phyloP scores from a whole-genome alignment of 2,329 filamentous ascomycete species.

The Colletotrichum karsti region DNA sequence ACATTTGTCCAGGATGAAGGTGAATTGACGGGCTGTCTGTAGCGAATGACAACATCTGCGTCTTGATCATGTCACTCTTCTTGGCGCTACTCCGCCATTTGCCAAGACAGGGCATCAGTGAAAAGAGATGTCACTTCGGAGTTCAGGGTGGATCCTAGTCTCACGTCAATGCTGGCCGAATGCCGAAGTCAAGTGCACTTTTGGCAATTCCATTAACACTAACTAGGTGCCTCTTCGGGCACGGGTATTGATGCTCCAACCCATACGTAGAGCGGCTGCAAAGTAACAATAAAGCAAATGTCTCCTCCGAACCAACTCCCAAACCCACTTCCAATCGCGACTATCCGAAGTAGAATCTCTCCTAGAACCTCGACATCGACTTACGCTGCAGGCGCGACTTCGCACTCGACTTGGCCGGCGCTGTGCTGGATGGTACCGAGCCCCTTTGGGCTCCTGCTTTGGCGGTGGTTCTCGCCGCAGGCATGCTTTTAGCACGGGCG shows the following conservation, averaged over 20 bases:
- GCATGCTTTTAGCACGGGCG: slow-evolving; percentile 10
- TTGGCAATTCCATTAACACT: not conserved
- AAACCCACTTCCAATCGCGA: not conserved
- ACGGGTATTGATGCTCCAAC: not conserved
- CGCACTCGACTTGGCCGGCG: not conserved
- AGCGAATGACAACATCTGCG: no score
- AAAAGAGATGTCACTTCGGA: no score
- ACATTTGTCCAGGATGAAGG: no score
- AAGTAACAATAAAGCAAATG: not conserved
- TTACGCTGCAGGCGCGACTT: not conserved
- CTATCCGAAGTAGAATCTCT: not conserved
- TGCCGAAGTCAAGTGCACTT: no score
- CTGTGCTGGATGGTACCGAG: not conserved
- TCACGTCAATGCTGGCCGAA: no score
- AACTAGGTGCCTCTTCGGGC: not conserved
- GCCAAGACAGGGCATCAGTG: no score
- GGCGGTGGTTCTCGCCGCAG: not conserved
- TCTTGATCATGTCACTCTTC: no score
- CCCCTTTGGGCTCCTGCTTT: not conserved
- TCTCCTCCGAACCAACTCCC: not conserved
- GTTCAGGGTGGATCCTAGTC: no score
- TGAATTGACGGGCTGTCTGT: no score
- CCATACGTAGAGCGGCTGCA: not conserved
- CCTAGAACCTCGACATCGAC: slow-evolving; percentile 4
- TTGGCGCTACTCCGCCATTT: no score